phyloP scores from a whole-genome alignment of 2,329 filamentous ascomycete species.

The Botrytis tulipae region DNA sequence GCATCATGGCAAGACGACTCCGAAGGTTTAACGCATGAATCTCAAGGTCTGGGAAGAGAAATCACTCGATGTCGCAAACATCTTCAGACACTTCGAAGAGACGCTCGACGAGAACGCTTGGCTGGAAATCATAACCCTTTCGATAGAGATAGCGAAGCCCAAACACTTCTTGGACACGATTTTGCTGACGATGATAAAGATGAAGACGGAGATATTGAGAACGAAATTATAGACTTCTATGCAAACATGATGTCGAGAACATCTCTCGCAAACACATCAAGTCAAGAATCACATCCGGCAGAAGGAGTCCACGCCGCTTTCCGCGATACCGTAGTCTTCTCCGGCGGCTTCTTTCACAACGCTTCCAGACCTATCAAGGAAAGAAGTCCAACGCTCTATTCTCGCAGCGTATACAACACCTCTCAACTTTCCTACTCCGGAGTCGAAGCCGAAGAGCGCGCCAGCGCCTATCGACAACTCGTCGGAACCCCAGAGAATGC shows the following conservation, averaged over 20 bases:
- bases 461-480: constrained; percentile 5
- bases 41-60: constrained; percentile 23
- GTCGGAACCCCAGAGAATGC: background rate
- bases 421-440: background rate
- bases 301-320: constrained; percentile 25
- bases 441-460: background rate
- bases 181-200: constrained; percentile 12
- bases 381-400: background rate
- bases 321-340: constrained; percentile 18
- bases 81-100: constrained; percentile 44
- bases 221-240: constrained; percentile 29
- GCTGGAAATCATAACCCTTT: background rate
- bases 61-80: constrained; percentile 36
- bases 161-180: constrained; percentile 39
- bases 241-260: constrained; percentile 22
- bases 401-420: background rate
- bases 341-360: background rate
- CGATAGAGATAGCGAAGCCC: constrained; percentile 18
- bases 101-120: constrained; percentile 30
- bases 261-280: background rate
- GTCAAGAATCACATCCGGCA: background rate
- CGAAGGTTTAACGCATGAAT: constrained; percentile 16
- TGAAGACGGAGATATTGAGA: constrained; percentile 25
- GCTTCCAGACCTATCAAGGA: background rate
- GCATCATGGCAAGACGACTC: constrained; percentile 19